Evolutionary conservation across 176 grass and related monocot species (phyloP).

Genomic region (Alopecurus myosuroides): DNA sequence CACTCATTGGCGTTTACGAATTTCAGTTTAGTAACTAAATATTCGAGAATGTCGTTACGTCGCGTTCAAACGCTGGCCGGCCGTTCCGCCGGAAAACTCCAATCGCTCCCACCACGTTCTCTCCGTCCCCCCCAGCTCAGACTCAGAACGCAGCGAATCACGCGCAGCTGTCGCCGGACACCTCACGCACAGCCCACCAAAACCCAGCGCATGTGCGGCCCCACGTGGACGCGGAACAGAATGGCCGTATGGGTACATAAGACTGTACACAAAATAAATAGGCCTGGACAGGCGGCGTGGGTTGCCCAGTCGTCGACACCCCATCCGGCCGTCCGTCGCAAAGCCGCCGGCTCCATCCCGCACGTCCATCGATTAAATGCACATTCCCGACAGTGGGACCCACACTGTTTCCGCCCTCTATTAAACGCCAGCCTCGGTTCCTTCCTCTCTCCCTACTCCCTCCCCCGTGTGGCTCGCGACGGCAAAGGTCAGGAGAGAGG

Average conservation of each 20-base stretch:
- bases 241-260: background rate
- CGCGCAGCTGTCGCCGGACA: background rate
- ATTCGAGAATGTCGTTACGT: background rate
- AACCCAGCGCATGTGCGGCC: background rate
- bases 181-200: constrained; percentile 4
- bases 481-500: background rate
- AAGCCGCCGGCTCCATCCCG: constrained; percentile 4
- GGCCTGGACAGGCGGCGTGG: background rate
- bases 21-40: background rate
- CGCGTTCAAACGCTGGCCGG: background rate
- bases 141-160: background rate
- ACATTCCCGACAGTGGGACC: constrained; percentile 13
- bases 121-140: background rate
- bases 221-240: background rate
- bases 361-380: background rate
- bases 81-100: background rate
- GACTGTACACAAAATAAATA: background rate
- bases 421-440: constrained; percentile 6
- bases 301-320: background rate
- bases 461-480: constrained; percentile 2
- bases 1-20: background rate
- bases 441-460: background rate
- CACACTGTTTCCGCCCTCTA: background rate
- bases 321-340: constrained; percentile 13
- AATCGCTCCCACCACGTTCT: constrained; percentile 10